Evolutionary conservation across 177 flowering plant species (phyloP).

Genomic region (Vitis hybrid): DNA sequence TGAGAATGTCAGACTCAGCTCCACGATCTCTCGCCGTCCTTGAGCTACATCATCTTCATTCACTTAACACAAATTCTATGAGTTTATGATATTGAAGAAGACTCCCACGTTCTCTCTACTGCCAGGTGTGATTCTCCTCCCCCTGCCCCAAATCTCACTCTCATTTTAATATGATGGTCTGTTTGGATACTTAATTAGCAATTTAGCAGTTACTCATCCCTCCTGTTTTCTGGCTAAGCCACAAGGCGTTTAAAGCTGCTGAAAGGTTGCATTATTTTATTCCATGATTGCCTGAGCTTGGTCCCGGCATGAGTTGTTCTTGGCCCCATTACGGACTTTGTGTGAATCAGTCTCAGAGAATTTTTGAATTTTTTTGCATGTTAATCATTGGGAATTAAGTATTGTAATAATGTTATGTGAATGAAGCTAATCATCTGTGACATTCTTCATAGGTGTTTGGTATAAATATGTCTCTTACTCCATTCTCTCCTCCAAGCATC

Average conservation of each 20-base stretch:
- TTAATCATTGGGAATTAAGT: slow-evolving; percentile 5
- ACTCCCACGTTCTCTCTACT: slow-evolving; percentile 29
- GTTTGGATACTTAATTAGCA: slow-evolving; percentile 4
- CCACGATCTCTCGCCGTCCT: slow-evolving; percentile 1
- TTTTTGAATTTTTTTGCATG: not conserved
- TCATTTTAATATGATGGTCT: not conserved
- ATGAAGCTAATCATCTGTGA: slow-evolving; percentile 5
- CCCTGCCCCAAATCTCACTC: slow-evolving; percentile 7
- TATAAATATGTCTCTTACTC: slow-evolving; percentile 18
- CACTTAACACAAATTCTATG: too few relatives aligned
- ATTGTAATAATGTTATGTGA: slow-evolving; percentile 6
- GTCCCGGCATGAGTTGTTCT: slow-evolving; percentile 23
- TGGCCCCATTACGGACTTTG: slow-evolving; percentile 1
- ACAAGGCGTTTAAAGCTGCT: not conserved
- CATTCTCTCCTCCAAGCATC: slow-evolving; percentile 14
- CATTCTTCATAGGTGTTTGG: slow-evolving; percentile 7
- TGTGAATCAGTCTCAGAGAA: not conserved
- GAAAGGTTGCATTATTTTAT: slow-evolving; percentile 2
- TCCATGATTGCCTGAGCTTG: slow-evolving; percentile 9
- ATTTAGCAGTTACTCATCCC: not conserved
- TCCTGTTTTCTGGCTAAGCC: too few relatives aligned
- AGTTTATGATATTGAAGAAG: not conserved
- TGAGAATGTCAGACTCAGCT: not conserved
- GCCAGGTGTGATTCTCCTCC: slow-evolving; percentile 24
- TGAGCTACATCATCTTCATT: not conserved